Evolutionary conservation across 345 rosid species (phyloP).

Genomic region (Punica granatum): DNA sequence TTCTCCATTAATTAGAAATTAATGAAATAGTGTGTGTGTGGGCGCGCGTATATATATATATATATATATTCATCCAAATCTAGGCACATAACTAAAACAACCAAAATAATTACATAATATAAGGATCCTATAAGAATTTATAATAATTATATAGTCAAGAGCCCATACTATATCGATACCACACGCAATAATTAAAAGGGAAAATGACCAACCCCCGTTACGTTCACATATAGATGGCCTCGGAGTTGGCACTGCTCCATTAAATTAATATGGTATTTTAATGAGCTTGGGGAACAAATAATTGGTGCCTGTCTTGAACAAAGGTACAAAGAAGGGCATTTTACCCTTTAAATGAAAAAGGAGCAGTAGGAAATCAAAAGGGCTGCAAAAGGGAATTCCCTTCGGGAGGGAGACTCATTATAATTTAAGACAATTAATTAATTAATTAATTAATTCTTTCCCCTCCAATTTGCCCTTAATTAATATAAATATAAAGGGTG

Average conservation of each 20-base stretch:
- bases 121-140: too few relatives aligned
- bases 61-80: too few relatives aligned
- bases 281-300: background rate
- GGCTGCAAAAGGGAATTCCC: background rate
- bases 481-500: background rate
- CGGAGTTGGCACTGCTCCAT: background rate
- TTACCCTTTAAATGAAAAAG: background rate
- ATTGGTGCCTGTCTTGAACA: background rate
- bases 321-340: background rate
- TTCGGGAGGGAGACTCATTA: background rate
- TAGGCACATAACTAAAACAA: too few relatives aligned
- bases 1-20: too few relatives aligned
- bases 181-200: background rate
- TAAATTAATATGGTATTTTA: background rate
- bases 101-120: too few relatives aligned
- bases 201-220: background rate
- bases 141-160: too few relatives aligned
- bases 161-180: too few relatives aligned
- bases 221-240: background rate
- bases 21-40: too few relatives aligned
- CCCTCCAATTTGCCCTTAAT: background rate
- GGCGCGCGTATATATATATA: too few relatives aligned
- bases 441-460: too few relatives aligned
- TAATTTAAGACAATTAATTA: background rate
- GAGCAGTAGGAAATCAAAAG: background rate